These are phyloP conservation scores for Saccharomycopsis olivae DNA, from an alignment of 805 yeast species.

Conservation along the genomic window DNA sequence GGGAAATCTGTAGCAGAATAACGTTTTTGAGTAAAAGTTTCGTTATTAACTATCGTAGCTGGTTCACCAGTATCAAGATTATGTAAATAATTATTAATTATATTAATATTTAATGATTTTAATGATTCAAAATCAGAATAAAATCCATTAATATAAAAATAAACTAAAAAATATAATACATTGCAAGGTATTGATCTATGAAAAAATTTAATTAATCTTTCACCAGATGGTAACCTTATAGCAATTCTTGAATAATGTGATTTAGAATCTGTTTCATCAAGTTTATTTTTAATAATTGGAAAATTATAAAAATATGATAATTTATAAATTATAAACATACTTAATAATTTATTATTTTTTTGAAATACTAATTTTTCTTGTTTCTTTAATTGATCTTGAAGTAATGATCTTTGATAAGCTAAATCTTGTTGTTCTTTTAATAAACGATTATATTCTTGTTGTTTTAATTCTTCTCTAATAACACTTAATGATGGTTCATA, in stretches of 20 bases:
- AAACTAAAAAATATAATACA: slow-evolving; percentile 65
- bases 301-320: background rate
- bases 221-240: slow-evolving; percentile 54
- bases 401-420: slow-evolving; percentile 63
- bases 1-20: background rate
- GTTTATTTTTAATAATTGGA: background rate
- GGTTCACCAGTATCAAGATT: slow-evolving; percentile 3
- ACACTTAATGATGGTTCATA: slow-evolving; percentile 52
- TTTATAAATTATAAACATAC: background rate
- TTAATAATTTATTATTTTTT: slow-evolving; percentile 18
- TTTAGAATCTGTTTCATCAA: slow-evolving; percentile 7
- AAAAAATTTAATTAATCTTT: slow-evolving; percentile 43
- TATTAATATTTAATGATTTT: too few relatives aligned
- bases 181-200: slow-evolving; percentile 36
- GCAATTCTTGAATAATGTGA: slow-evolving; percentile 50
- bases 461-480: slow-evolving; percentile 54
- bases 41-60: background rate
- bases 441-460: slow-evolving; percentile 39
- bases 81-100: slow-evolving; percentile 2
- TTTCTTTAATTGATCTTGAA: slow-evolving; percentile 50
- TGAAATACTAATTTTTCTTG: slow-evolving; percentile 24
- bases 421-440: slow-evolving; percentile 65
- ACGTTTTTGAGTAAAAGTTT: too few relatives aligned
- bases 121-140: slow-evolving; percentile 9
- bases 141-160: slow-evolving; percentile 31